phyloP scores from a whole-genome alignment of 257 asterid genomes.

The Sherardia arvensis region DNA sequence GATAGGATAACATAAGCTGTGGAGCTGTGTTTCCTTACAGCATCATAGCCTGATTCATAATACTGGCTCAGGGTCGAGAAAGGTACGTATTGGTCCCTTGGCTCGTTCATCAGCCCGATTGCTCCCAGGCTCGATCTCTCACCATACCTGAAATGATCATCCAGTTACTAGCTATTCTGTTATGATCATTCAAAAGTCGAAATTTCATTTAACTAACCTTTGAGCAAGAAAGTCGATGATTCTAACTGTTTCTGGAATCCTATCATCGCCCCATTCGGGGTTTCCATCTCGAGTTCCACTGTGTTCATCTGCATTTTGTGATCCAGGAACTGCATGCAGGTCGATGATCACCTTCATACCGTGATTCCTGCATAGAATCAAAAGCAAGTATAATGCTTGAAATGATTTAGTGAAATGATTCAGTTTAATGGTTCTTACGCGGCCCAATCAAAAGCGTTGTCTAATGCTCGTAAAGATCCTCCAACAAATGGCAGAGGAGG shows the following conservation, averaged over 20 bases:
- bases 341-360: conserved; percentile 49
- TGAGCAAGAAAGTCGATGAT: conserved; percentile 43
- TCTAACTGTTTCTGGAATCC: conserved; percentile 43
- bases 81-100: conserved; percentile 38
- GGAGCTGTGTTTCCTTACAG: conserved; percentile 35
- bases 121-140: conserved; percentile 46
- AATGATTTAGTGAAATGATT: conserved; percentile 17
- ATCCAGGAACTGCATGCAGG: conserved; percentile 68
- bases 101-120: conserved; percentile 61
- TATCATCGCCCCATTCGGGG: conserved; percentile 58
- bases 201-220: conserved; percentile 24
- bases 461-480: conserved; percentile 55
- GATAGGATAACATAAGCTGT: conserved; percentile 47
- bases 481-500: conserved; percentile 64
- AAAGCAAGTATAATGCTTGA: background rate
- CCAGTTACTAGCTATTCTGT: too few relatives aligned
- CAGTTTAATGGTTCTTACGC: conserved; percentile 40
- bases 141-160: conserved; percentile 31
- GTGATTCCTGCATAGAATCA: conserved; percentile 35
- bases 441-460: conserved; percentile 68
- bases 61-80: conserved; percentile 28
- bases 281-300: conserved; percentile 57
- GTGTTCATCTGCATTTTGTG: conserved; percentile 64
- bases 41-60: conserved; percentile 41
- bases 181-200: too few relatives aligned